Evolutionary conservation across 331 rosid genomes (phyloP).

Genomic region (Pyrus hybrid): DNA sequence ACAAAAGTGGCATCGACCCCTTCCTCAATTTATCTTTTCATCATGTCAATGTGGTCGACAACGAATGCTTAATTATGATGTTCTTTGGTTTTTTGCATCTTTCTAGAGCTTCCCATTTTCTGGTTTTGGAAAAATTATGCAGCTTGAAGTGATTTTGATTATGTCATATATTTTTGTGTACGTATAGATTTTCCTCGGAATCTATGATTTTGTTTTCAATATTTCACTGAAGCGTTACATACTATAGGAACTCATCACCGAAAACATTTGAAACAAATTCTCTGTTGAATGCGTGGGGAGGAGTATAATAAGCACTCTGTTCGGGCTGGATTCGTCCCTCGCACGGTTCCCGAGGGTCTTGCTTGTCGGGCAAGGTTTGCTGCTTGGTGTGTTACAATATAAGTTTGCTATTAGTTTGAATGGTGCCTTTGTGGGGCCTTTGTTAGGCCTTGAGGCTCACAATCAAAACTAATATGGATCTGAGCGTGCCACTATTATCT

Average conservation of each 20-base stretch:
- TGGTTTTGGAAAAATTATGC: not conserved
- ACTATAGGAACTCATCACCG: not conserved
- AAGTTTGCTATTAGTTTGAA: too few species aligned
- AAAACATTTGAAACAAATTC: not conserved
- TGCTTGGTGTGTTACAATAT: too few species aligned
- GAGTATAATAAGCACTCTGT: too few species aligned
- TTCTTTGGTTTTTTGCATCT: not conserved
- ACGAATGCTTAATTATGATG: not conserved
- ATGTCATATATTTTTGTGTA: not conserved
- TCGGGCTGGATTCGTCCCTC: rapidly evolving
- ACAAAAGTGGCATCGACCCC: not conserved
- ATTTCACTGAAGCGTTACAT: not conserved
- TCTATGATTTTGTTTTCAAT: not conserved
- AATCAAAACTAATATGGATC: too few species aligned
- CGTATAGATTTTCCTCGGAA: not conserved
- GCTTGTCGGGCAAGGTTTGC: too few species aligned
- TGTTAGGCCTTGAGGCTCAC: too few species aligned
- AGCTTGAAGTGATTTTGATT: not conserved
- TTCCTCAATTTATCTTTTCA: not conserved
- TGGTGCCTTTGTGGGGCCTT: too few species aligned
- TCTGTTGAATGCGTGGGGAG: not conserved
- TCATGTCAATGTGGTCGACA: not conserved
- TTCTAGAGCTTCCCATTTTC: not conserved
- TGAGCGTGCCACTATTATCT: too few species aligned
- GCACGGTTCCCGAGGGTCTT: rapidly evolving